Percentiles rank a stretch among this genome's conserved stretches.
phyloP scores from a whole-genome alignment of 768 basidiomycete genomes.

The Xerocomus potaroensis region DNA sequence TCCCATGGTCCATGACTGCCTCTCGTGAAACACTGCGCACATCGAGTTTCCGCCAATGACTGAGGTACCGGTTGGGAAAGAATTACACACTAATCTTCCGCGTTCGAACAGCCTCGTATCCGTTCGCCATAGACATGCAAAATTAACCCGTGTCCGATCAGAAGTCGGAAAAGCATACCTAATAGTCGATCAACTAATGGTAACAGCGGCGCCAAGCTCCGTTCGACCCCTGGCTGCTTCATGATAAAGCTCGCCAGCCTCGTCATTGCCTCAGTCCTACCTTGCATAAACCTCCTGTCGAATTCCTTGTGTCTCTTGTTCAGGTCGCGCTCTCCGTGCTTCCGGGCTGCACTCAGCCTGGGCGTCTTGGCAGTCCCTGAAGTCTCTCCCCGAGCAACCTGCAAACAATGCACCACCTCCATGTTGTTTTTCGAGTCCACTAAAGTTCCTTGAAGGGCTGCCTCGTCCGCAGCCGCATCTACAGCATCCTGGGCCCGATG shows the following conservation, averaged over 20 bases:
- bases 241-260: slow-evolving; percentile 44
- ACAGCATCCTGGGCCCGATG: slow-evolving; percentile 21
- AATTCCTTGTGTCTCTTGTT: slow-evolving; percentile 6
- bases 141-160: background rate
- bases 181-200: slow-evolving; percentile 66
- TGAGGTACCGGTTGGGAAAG: slow-evolving; percentile 77
- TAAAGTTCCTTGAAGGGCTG: slow-evolving; percentile 18
- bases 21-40: slow-evolving; percentile 58
- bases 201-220: background rate
- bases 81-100: slow-evolving; percentile 66
- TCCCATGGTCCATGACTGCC: slow-evolving; percentile 66
- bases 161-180: slow-evolving; percentile 32
- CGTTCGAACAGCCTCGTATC: slow-evolving; percentile 72
- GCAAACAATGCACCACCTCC: slow-evolving; percentile 21
- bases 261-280: slow-evolving; percentile 65
- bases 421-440: slow-evolving; percentile 15
- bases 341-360: slow-evolving; percentile 1
- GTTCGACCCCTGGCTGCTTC: background rate
- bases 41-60: slow-evolving; percentile 59
- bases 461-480: slow-evolving; percentile 22
- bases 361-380: slow-evolving; percentile 23
- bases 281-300: slow-evolving; percentile 67
- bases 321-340: background rate
- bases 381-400: slow-evolving; percentile 20
- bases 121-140: slow-evolving; percentile 15